phyloP scores from a whole-genome alignment of 164 flowering plant species.

The Aristolochia fimbriata region DNA sequence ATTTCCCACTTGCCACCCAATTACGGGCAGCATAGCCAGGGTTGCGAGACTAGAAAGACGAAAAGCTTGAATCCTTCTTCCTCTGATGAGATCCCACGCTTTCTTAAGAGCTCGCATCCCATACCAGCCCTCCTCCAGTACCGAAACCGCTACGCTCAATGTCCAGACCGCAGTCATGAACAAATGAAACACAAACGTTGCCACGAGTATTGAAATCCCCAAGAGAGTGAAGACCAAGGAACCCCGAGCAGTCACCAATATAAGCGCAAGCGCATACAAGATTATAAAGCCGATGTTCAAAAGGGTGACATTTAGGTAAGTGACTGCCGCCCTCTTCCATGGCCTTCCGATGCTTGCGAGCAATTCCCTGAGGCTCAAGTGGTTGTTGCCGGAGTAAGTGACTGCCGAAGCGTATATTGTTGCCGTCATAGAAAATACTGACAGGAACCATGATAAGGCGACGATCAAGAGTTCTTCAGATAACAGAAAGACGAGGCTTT shows the following conservation, averaged over 20 bases:
- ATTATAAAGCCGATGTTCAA: neutral
- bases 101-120: constrained; percentile 11
- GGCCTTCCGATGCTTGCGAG: neutral
- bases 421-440: constrained; percentile 5
- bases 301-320: constrained; percentile 6
- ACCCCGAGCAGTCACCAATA: neutral
- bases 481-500: no score
- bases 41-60: neutral
- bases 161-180: constrained; percentile 11
- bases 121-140: constrained; percentile 8
- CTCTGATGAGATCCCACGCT: constrained; percentile 12
- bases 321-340: constrained; percentile 16
- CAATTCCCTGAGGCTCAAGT: constrained; percentile 4
- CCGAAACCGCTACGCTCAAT: constrained; percentile 11
- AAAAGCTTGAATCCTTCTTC: constrained; percentile 15
- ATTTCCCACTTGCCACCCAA: no score
- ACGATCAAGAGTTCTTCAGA: no score
- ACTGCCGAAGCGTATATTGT: constrained; percentile 5
- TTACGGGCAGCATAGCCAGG: neutral
- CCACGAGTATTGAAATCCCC: neutral
- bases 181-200: neutral
- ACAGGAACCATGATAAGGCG: neutral
- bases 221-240: neutral
- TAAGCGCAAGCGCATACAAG: neutral
- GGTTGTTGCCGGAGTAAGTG: neutral